Conservation (phyloP, 108 stramenopile genomes). For the Nitzschia sp. region DNA sequence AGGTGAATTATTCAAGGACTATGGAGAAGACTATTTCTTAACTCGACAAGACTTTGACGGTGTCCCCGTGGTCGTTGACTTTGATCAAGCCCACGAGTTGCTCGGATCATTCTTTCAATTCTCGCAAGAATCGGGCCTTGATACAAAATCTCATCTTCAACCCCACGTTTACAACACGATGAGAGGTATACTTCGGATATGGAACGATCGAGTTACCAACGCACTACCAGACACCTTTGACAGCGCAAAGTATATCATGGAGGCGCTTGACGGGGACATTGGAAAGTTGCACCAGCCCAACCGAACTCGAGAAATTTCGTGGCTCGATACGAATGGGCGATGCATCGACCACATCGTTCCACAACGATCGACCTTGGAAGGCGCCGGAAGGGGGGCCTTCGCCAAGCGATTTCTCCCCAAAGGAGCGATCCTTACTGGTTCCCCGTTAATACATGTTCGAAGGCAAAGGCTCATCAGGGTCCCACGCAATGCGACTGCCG, state of each 20-base stretch:
- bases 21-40: conserved; percentile 71
- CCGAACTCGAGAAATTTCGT: conserved; percentile 32
- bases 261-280: background rate
- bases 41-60: conserved; percentile 16
- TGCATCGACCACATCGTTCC: conserved; percentile 45
- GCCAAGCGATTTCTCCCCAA: conserved; percentile 36
- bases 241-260: background rate
- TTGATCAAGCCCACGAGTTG: background rate
- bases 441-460: conserved; percentile 53
- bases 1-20: conserved; percentile 65
- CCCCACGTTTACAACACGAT: background rate
- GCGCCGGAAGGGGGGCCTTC: conserved; percentile 74
- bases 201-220: background rate
- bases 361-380: conserved; percentile 39
- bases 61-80: conserved; percentile 4
- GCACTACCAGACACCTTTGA: conserved; percentile 5
- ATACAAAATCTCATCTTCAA: background rate
- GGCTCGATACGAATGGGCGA: conserved; percentile 23
- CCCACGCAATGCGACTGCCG: background rate
- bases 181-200: background rate
- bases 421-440: conserved; percentile 44
- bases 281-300: conserved; percentile 7
- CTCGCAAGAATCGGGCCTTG: background rate
- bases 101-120: background rate
- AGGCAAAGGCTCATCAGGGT: background rate